Evolutionary conservation across 2,329 filamentous ascomycete genomes (phyloP), one percentile per base, ranked within the genome.

Genomic region (Trichoderma koningiopsis): DNA sequence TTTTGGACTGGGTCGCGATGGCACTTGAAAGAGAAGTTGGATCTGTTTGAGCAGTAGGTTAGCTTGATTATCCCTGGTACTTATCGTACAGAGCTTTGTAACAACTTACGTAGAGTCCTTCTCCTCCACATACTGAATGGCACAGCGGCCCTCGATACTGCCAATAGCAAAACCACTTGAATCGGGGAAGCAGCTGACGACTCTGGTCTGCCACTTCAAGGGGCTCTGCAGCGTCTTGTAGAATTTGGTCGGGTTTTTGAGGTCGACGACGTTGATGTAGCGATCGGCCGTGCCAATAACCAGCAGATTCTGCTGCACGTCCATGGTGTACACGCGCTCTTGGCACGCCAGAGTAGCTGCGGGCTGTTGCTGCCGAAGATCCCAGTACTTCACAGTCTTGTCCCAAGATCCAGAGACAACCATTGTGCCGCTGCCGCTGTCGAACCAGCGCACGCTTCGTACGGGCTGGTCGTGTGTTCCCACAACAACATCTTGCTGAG

Each of bases 21-120:
- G 82, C 96, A 99, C 82, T 98, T 98, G 89, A 99, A 99, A 53
- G 93, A 97, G 85, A 99, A 99, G 84, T 99, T 98, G 77, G 91
- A 92, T 76, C 90, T 91, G 73, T 1, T n/a, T 33, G 35, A 37
- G 29, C 2, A 14, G 10, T 16, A 27, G 8, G 40, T 66, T 37
- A 66, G 53, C 37, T 16, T 19, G 19, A 33, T 14, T 6, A 14
- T 16, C 11, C 60, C 14, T 10, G 58, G 16, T 14, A 37, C 14
- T 47, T 10, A 10, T 16, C 14, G 31, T 11, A 11, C 27, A 27
- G 24, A 29, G 1, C 13, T 11, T 3, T 11, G 13, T 24, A 14
- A 13, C 29, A 24, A 68, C 84, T 76, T 83, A 90, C 90, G 82
- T 88, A 3, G 91, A 84, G 78, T 99, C 94, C 81, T 97, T 97